phyloP scores from a whole-genome alignment of 2,329 filamentous ascomycete genomes.

The Graphilbum sp. region DNA sequence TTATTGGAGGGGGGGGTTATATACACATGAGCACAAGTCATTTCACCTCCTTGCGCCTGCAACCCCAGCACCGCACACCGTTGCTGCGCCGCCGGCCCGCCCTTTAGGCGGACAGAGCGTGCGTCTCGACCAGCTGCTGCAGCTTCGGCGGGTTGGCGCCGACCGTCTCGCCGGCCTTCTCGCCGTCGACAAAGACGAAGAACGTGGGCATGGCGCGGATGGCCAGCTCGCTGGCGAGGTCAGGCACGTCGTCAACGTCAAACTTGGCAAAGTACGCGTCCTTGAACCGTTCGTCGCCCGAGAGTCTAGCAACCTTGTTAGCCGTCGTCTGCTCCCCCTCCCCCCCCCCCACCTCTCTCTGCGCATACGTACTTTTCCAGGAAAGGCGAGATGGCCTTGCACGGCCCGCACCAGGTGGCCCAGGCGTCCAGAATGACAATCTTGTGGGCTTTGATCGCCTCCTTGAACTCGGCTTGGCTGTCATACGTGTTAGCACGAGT shows the following conservation, averaged over 20 bases:
- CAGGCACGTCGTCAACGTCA: slow-evolving; percentile 70
- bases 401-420: slow-evolving; percentile 86
- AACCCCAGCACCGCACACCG: too few species aligned
- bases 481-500: not conserved
- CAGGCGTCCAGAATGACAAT: slow-evolving; percentile 71
- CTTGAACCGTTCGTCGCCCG: slow-evolving; percentile 28
- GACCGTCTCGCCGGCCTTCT: slow-evolving; percentile 57
- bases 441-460: slow-evolving; percentile 19
- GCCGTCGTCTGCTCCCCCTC: too few species aligned
- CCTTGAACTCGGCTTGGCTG: slow-evolving; percentile 15
- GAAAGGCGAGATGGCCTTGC: slow-evolving; percentile 74
- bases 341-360: too few species aligned
- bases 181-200: slow-evolving; percentile 62
- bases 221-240: slow-evolving; percentile 59
- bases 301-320: slow-evolving; percentile 31
- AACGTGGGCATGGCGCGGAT: slow-evolving; percentile 92
- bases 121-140: not conserved
- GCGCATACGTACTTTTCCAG: slow-evolving; percentile 53
- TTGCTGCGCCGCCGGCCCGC: too few species aligned
- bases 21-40: too few species aligned
- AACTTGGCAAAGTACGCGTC: slow-evolving; percentile 67
- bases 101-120: too few species aligned
- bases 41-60: too few species aligned
- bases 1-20: too few species aligned
- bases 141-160: slow-evolving; percentile 67